Evolutionary conservation across 2,329 filamentous ascomycete genomes (phyloP).

Genomic region (Chrysosporium keratinophilum): DNA sequence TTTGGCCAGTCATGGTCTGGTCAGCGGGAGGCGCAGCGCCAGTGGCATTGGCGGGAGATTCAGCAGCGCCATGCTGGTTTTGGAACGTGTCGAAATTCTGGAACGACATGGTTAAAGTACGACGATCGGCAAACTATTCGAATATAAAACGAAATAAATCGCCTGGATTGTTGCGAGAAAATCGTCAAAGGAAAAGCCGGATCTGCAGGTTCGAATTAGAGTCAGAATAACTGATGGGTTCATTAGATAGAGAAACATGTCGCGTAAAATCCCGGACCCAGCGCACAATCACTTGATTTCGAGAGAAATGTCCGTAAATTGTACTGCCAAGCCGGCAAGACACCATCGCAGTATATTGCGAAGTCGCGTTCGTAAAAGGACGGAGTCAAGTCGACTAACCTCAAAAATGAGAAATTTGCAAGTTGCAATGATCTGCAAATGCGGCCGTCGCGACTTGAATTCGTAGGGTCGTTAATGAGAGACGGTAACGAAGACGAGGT

Average conservation of each 20-base stretch:
- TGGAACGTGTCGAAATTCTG: constrained; percentile 55
- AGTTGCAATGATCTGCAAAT: constrained; percentile 21
- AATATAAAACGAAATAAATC: constrained; percentile 3
- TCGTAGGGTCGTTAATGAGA: constrained; percentile 36
- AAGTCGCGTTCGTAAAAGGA: constrained; percentile 19
- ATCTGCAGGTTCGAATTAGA: not conserved
- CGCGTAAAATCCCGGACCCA: not conserved
- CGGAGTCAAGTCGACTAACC: constrained; percentile 1
- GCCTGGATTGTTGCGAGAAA: not conserved
- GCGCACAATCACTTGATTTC: not conserved
- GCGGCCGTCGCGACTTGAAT: constrained; percentile 28
- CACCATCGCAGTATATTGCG: constrained; percentile 14
- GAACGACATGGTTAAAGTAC: constrained; percentile 49
- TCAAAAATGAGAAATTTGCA: constrained; percentile 12
- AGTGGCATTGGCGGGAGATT: constrained; percentile 40
- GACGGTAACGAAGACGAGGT: constrained; percentile 24
- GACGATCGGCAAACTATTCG: constrained; percentile 3
- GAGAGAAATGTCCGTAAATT: constrained; percentile 6
- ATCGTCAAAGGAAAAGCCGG: not conserved
- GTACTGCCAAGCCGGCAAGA: not conserved
- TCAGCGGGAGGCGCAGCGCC: constrained; percentile 42
- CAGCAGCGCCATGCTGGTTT: constrained; percentile 49
- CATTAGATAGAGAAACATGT: not conserved
- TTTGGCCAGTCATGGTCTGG: constrained; percentile 47
- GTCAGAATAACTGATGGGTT: not conserved